A percentile compares a stretch with the other conserved stretches of the same genome.
These are phyloP conservation scores for Diaporthe batatas DNA, from an alignment of 2,329 filamentous ascomycete species.

Conservation along the genomic window DNA sequence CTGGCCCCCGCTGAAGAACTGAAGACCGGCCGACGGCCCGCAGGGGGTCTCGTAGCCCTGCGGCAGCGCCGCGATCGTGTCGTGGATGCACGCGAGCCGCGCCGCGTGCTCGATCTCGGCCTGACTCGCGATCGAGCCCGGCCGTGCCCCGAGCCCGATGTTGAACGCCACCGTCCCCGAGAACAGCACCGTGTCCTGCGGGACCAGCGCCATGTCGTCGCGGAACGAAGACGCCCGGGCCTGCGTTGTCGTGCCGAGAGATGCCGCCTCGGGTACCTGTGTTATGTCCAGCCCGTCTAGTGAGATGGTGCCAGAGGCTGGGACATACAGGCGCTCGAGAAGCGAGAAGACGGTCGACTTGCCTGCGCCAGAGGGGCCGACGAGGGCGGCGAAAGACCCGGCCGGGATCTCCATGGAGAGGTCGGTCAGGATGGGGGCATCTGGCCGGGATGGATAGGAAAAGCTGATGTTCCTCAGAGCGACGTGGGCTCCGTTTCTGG, in stretches of 20 bases:
- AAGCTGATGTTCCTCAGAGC: slow-evolving; percentile 73
- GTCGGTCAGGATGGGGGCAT: slow-evolving; percentile 66
- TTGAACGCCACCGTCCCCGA: too few relatives aligned
- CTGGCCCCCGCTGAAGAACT: too few relatives aligned
- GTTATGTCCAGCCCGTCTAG: slow-evolving; percentile 62
- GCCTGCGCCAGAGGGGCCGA: slow-evolving; percentile 75
- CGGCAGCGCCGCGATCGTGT: too few relatives aligned
- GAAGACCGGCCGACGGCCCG: too few relatives aligned
- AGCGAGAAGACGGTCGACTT: slow-evolving; percentile 76
- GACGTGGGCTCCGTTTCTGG: slow-evolving; percentile 57
- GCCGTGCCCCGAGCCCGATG: too few relatives aligned
- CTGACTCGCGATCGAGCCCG: too few relatives aligned
- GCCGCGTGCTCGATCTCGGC: too few relatives aligned
- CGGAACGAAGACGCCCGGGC: slow-evolving; percentile 54
- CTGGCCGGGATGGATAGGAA: slow-evolving; percentile 59
- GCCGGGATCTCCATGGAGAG: slow-evolving; percentile 69
- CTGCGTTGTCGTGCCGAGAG: slow-evolving; percentile 50
- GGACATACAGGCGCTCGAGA: slow-evolving; percentile 64
- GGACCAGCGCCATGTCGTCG: slow-evolving; percentile 67
- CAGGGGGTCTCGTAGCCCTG: too few relatives aligned
- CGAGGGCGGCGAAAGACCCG: slow-evolving; percentile 73
- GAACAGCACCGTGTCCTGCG: slow-evolving; percentile 62
- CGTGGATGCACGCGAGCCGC: too few relatives aligned
- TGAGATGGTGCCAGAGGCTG: slow-evolving; percentile 56
- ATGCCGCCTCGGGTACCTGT: slow-evolving; percentile 53